Evolutionary conservation across 495 filamentous ascomycete species (phyloP), one percentile per base, ranked within the genome.

Genomic region (Hypoxylon perforatum): DNA sequence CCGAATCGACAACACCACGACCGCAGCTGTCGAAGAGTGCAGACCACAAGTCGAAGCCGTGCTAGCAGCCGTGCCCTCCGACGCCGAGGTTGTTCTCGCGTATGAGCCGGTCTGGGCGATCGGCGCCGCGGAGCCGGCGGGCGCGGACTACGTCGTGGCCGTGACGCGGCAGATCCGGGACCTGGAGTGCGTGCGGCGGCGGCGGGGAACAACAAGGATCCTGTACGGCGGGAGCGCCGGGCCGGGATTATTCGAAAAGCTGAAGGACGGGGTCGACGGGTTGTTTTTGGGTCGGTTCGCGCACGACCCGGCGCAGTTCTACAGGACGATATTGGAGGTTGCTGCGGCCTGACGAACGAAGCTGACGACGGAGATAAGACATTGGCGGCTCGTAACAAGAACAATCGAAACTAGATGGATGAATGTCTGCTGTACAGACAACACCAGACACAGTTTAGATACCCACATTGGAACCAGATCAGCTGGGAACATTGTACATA

Each of bases 41-140:
- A 77, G 78, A 28, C 73, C 77, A 15, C 90, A 94, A 61, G 81
- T 95, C 12, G 78, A 79, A 18, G 79, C 84, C 2, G 86, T 91
- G 7, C 69, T 95, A 15, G 76, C 76, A 12, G 84, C 80, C 0
- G 76, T 93, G 19, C 82, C 85, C 0, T 76, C 71, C 2, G 80
- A 86, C 9, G 84, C 83, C 1, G 86, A 92, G n/a, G 84, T 94
- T 17, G 87, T 94, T 12, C 82, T 95, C 38, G 92, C 92, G 3
- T 96, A 96, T 73, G 92, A 96, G 79, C 92, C 92, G 10, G 91
- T 94, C 0, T 96, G 92, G 92, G 92, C 92, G 0, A 96, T 96
- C 76, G 92, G 92, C 2, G 84, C 90, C 23, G 77, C 79, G 0
- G 81, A 87, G 65, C 92, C 92, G n/a, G 92, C 92, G 3, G 78